These are phyloP conservation scores for Alternaria novae-zelandiae DNA, from an alignment of 2,329 filamentous ascomycete genomes.

Conservation along the genomic window DNA sequence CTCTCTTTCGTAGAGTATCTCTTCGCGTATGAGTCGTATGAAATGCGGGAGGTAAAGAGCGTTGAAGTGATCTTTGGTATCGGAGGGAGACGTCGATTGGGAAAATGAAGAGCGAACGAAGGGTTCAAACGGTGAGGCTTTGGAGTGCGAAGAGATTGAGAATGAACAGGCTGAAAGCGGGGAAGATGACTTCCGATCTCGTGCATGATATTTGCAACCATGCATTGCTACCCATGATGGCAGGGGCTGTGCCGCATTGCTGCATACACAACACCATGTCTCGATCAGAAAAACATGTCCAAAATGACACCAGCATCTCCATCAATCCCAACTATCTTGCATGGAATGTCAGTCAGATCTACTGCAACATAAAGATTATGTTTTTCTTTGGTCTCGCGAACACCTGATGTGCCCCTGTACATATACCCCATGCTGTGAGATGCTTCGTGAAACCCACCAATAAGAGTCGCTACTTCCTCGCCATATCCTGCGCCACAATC, in stretches of 20 bases:
- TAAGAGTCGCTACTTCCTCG: constrained; percentile 1
- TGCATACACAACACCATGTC: not conserved
- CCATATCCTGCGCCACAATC: constrained; percentile 42
- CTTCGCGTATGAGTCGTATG: too few species aligned
- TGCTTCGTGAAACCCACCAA: not conserved
- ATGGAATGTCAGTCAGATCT: not conserved
- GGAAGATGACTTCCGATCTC: not conserved
- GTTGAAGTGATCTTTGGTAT: not conserved
- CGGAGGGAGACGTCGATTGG: not conserved
- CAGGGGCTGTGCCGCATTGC: not conserved
- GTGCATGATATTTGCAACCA: not conserved
- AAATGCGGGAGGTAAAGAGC: too few species aligned
- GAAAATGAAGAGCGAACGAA: not conserved
- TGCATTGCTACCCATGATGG: not conserved
- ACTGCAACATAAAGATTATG: not conserved
- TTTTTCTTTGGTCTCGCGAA: not conserved
- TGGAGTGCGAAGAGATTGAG: not conserved
- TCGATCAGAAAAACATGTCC: not conserved
- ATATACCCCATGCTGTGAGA: not conserved
- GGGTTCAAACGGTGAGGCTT: too few species aligned
- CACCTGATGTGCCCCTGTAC: not conserved
- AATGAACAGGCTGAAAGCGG: not conserved
- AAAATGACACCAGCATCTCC: not conserved
- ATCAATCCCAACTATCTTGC: not conserved
- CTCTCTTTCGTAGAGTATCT: too few species aligned